Conservation (phyloP, 495 filamentous ascomycete genomes). For the Xylaria nigripes region DNA sequence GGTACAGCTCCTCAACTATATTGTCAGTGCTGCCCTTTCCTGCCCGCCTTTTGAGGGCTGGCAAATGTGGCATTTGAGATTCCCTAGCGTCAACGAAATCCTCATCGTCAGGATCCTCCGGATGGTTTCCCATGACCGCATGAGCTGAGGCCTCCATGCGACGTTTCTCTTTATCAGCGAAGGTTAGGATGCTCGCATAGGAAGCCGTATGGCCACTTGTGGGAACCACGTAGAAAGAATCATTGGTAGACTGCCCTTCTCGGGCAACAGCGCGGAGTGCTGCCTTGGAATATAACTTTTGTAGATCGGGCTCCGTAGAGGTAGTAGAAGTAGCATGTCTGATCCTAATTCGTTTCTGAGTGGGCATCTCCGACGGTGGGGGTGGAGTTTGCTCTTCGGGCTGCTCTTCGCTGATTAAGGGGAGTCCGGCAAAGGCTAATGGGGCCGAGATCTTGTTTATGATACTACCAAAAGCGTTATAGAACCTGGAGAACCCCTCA, state of each 20-base stretch:
- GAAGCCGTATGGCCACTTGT: constrained; percentile 79
- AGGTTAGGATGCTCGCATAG: constrained; percentile 77
- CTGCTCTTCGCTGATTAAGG: constrained; percentile 53
- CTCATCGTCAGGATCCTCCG: constrained; percentile 56
- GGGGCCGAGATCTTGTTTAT: constrained; percentile 79
- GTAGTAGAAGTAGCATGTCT: constrained; percentile 26
- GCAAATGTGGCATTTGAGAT: constrained; percentile 37
- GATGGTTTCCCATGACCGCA: constrained; percentile 21
- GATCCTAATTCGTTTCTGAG: constrained; percentile 31
- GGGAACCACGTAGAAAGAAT: constrained; percentile 94
- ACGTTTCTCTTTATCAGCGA: constrained; percentile 59
- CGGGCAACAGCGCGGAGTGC: constrained; percentile 59
- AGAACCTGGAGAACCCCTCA: constrained; percentile 81
- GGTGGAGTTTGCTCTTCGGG: constrained; percentile 17
- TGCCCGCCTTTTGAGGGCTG: constrained; percentile 23
- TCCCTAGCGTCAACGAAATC: constrained; percentile 87
- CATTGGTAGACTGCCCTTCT: constrained; percentile 47
- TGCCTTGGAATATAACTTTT: constrained; percentile 67
- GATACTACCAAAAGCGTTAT: constrained; percentile 75
- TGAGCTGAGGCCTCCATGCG: constrained; percentile 34
- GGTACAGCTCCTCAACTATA: constrained; percentile 70
- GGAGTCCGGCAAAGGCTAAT: constrained; percentile 85
- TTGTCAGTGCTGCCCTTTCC: constrained; percentile 35
- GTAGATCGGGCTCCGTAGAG: constrained; percentile 61
- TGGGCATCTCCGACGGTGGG: constrained; percentile 25